Conservation (phyloP, 331 rosid genomes). For the Arachis monticola region DNA sequence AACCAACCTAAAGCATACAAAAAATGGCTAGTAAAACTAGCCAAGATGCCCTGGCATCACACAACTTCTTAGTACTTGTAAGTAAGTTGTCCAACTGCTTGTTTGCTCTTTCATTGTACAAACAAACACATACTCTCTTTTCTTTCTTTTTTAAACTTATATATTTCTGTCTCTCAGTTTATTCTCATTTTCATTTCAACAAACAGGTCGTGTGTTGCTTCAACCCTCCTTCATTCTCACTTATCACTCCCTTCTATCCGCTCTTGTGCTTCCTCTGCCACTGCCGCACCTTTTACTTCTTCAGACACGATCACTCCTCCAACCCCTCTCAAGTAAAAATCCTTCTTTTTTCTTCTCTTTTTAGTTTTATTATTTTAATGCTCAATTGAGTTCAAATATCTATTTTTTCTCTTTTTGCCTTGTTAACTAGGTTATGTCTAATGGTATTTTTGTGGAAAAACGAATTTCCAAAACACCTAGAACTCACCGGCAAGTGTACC, state of each 20-base stretch:
- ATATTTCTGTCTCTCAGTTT: background rate
- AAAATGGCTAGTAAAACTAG: too few relatives aligned
- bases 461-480: too few relatives aligned
- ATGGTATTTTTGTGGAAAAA: too few relatives aligned
- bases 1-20: too few relatives aligned
- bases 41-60: too few relatives aligned
- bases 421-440: background rate
- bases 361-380: too few relatives aligned
- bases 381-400: background rate
- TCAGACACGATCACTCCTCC: too few relatives aligned
- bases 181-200: constrained; percentile 2
- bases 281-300: constrained; percentile 47
- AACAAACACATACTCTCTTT: background rate
- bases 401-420: background rate
- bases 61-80: too few relatives aligned
- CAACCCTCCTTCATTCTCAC: constrained; percentile 41
- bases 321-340: too few relatives aligned
- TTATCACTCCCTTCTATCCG: constrained; percentile 42
- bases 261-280: constrained; percentile 34
- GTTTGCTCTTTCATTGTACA: constrained; percentile 53
- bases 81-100: constrained; percentile 7
- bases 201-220: constrained; percentile 53
- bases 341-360: too few relatives aligned
- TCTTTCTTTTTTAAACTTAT: background rate
- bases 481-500: too few relatives aligned